Percentiles rank a stretch among this genome's conserved stretches.
Conservation (phyloP, 1,284 basidiomycete species). For the Retiboletus flavoniger region DNA sequence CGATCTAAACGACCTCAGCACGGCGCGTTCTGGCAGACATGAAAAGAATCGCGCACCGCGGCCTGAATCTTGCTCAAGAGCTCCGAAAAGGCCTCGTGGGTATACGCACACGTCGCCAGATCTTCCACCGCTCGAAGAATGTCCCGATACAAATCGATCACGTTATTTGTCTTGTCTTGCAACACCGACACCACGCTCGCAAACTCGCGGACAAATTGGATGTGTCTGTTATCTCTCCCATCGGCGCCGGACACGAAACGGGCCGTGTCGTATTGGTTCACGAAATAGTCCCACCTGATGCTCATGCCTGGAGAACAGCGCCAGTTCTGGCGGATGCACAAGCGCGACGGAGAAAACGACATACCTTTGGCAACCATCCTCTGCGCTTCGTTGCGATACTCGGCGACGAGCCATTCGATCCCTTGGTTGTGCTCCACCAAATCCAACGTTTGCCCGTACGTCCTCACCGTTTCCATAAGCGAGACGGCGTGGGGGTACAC, state of each 20-base stretch:
- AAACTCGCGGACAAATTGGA: constrained; percentile 93
- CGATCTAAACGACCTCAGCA: constrained; percentile 56
- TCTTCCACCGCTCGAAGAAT: constrained; percentile 85
- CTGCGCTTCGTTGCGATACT: constrained; percentile 88
- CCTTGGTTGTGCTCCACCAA: constrained; percentile 86
- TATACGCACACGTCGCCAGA: constrained; percentile 84
- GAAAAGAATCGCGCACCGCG: constrained; percentile 52
- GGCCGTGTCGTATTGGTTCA: constrained; percentile 85
- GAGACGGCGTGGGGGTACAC: constrained; percentile 98
- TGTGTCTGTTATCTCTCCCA: constrained; percentile 83
- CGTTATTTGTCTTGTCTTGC: constrained; percentile 93
- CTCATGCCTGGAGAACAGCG: constrained; percentile 64
- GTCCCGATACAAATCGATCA: constrained; percentile 90
- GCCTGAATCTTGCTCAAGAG: constrained; percentile 83
- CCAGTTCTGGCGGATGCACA: background rate
- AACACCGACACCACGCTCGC: constrained; percentile 87
- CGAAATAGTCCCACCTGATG: constrained; percentile 96
- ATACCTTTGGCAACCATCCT: constrained; percentile 84
- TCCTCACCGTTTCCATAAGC: constrained; percentile 96
- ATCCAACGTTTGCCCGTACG: constrained; percentile 92
- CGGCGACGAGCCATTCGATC: constrained; percentile 90
- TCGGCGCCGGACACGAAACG: constrained; percentile 72
- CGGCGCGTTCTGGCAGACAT: background rate
- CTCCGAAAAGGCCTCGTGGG: constrained; percentile 75
- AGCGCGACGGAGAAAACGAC: constrained; percentile 10